Conservation (phyloP, 345 rosid species). For the Trapa bicornis region DNA sequence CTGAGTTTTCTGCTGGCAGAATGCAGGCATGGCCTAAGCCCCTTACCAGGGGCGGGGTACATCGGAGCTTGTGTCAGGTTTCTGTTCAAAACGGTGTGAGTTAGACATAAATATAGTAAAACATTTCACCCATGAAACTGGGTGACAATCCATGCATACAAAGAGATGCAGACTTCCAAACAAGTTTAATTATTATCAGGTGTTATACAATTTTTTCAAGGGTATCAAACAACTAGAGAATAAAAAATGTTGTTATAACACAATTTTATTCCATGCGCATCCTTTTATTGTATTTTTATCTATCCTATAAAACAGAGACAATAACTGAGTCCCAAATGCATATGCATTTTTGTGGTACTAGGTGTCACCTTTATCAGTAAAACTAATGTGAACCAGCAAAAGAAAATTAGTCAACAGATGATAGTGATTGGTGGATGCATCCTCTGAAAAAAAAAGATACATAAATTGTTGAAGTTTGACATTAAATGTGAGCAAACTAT, state of each 20-base stretch:
- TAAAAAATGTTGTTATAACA: too few species aligned
- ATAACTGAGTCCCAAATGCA: not conserved
- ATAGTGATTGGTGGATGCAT: not conserved
- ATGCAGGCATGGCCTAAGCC: conserved; percentile 89
- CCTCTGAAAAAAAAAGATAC: not conserved
- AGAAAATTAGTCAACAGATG: not conserved
- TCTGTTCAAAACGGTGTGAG: conserved; percentile 44
- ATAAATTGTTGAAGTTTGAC: not conserved
- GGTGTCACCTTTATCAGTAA: not conserved
- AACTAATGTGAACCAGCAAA: not conserved
- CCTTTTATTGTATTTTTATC: not conserved
- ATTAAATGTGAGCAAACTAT: not conserved
- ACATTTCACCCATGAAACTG: not conserved
- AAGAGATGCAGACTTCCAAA: not conserved
- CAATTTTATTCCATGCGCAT: not conserved
- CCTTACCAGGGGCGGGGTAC: conserved; percentile 93
- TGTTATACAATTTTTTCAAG: too few species aligned
- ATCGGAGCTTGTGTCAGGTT: conserved; percentile 65
- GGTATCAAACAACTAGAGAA: too few species aligned
- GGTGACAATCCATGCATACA: not conserved
- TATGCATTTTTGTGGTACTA: not conserved
- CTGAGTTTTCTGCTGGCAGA: conserved; percentile 25
- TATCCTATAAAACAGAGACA: not conserved
- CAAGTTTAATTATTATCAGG: not conserved
- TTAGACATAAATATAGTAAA: not conserved